Conservation (phyloP, 139 green algal genomes). For the Bryopsis sp. region DNA sequence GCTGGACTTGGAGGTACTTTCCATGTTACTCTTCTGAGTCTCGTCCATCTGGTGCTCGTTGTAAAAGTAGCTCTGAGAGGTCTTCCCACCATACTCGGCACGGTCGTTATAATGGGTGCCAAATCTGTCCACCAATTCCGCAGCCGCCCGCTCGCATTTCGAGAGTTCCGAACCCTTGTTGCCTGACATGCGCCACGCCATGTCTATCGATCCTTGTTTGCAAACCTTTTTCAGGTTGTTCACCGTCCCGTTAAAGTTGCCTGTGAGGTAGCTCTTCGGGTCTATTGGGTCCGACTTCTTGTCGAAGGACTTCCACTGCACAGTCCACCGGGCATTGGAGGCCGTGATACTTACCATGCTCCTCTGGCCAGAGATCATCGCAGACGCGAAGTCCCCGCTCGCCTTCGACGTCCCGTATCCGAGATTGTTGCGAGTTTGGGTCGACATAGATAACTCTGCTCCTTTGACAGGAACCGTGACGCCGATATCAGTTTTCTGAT, state of each 20-base stretch:
- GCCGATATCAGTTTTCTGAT: conserved; percentile 3
- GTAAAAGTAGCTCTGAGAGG: neutral
- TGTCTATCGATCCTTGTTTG: too few relatives aligned
- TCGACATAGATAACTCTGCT: neutral
- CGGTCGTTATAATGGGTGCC: neutral
- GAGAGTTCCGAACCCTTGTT: too few relatives aligned
- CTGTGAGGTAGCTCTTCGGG: too few relatives aligned
- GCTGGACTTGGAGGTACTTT: too few relatives aligned
- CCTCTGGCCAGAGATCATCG: neutral
- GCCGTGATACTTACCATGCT: neutral
- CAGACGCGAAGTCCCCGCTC: neutral
- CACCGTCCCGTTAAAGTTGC: too few relatives aligned
- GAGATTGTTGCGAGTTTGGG: neutral
- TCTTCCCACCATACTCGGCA: neutral
- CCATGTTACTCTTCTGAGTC: too few relatives aligned
- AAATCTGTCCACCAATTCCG: neutral
- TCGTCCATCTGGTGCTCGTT: neutral
- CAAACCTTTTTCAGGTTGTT: too few relatives aligned
- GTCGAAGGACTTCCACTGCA: neutral
- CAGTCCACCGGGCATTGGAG: neutral
- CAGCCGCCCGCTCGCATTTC: neutral
- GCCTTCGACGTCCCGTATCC: neutral
- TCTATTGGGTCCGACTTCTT: neutral
- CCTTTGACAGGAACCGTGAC: neutral
- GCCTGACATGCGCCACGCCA: too few relatives aligned